These are phyloP conservation scores for Tolypocladium cylindrosporum DNA, from an alignment of 2,329 filamentous ascomycete species.

Conservation along the genomic window DNA sequence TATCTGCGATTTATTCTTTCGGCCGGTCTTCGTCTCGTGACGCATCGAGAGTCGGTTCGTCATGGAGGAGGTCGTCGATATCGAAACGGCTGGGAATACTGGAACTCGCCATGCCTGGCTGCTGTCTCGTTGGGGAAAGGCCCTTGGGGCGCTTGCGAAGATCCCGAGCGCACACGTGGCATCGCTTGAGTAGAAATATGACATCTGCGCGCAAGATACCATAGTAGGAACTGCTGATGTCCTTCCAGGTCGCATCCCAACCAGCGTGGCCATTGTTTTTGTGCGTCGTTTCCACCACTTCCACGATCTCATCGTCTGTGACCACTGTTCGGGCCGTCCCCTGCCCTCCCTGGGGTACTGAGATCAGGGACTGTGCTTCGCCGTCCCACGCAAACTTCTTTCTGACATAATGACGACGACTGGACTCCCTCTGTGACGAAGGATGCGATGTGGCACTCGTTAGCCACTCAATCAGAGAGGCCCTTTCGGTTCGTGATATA, in stretches of 20 bases:
- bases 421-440: constrained; percentile 4
- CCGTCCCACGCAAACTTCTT: constrained; percentile 7
- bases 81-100: no score
- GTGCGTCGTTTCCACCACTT: constrained; percentile 4
- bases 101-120: no score
- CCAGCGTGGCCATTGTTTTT: no score
- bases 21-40: no score
- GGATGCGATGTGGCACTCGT: not conserved
- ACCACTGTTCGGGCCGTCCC: constrained; percentile 1
- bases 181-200: constrained; percentile 7
- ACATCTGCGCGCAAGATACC: constrained; percentile 8
- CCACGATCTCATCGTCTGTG: constrained; percentile 5
- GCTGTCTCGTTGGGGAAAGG: no score
- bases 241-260: constrained; percentile 8
- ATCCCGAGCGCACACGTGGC: constrained; percentile 1
- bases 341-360: not conserved
- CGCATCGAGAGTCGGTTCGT: no score
- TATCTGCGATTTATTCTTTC: no score
- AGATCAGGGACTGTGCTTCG: not conserved
- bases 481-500: no score
- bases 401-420: constrained; percentile 7
- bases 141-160: no score
- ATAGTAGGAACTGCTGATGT: constrained; percentile 4
- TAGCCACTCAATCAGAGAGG: not conserved
- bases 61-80: no score